Percentiles rank a stretch among this genome's conserved stretches.
These are phyloP conservation scores for Tricholoma bakamatsutake DNA, from an alignment of 768 basidiomycete species.

Conservation along the genomic window DNA sequence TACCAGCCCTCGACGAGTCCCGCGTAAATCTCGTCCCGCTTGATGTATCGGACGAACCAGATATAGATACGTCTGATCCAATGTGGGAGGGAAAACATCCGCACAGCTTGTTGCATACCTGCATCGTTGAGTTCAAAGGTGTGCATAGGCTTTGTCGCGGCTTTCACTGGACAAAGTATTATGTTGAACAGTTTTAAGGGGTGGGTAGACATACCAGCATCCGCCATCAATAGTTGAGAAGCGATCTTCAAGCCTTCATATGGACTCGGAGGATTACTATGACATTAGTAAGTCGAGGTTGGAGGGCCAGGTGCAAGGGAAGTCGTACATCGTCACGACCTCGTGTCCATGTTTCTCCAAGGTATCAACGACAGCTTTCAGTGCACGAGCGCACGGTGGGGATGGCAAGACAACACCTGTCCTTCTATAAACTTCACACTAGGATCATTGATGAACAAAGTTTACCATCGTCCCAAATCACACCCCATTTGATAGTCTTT, in stretches of 20 bases:
- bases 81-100: conserved; percentile 39
- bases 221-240: conserved; percentile 46
- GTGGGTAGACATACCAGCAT: conserved; percentile 31
- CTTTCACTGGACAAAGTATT: conserved; percentile 15
- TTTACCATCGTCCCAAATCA: conserved; percentile 60
- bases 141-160: conserved; percentile 26
- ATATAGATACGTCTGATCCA: conserved; percentile 41
- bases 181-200: not conserved
- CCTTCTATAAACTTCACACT: not conserved
- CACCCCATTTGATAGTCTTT: conserved; percentile 45
- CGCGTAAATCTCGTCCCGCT: conserved; percentile 47
- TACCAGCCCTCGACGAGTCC: conserved; percentile 43
- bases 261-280: conserved; percentile 39
- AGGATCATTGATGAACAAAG: conserved; percentile 11
- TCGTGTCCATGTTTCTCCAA: conserved; percentile 43
- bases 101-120: conserved; percentile 34
- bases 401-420: conserved; percentile 52
- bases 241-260: conserved; percentile 48
- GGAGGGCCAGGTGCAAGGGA: not conserved
- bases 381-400: conserved; percentile 53
- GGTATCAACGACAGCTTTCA: conserved; percentile 38
- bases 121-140: conserved; percentile 43
- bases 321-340: conserved; percentile 39
- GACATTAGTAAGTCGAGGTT: not conserved
- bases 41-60: conserved; percentile 47